phyloP scores from a whole-genome alignment of 306 rosid genomes.

The Cyclanthera cordifolia region DNA sequence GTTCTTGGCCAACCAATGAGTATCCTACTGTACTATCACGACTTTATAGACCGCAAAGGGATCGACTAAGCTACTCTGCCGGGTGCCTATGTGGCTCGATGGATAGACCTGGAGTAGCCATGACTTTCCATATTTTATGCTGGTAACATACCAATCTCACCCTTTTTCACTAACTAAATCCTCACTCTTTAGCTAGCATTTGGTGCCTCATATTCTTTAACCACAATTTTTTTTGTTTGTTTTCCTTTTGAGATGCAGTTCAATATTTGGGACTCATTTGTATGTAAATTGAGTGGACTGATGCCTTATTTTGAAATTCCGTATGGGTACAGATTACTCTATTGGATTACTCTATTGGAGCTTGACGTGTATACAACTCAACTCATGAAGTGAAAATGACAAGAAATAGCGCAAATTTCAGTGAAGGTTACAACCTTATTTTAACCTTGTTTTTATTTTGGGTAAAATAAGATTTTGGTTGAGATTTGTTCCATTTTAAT shows the following conservation, averaged over 20 bases:
- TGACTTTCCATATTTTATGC: not conserved
- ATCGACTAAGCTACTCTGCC: not conserved
- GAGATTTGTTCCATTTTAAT: too few relatives aligned
- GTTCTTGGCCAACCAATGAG: slow-evolving; percentile 96
- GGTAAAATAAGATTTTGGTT: too few relatives aligned
- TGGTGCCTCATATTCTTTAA: not conserved
- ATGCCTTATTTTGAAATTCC: not conserved
- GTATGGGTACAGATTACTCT: not conserved
- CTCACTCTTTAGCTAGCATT: not conserved
- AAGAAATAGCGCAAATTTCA: too few relatives aligned
- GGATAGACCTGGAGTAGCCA: not conserved
- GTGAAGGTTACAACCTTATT: not conserved
- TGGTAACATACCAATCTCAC: not conserved
- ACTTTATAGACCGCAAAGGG: slow-evolving; percentile 63
- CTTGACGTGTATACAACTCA: too few relatives aligned
- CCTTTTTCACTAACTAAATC: slow-evolving; percentile 4
- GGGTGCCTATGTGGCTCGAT: not conserved
- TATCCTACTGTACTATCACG: slow-evolving; percentile 80
- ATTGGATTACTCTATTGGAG: too few relatives aligned
- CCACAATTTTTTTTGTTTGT: not conserved
- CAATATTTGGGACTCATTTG: not conserved
- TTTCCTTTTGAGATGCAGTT: not conserved
- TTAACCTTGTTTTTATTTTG: not conserved
- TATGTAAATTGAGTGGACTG: not conserved
- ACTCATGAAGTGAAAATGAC: too few relatives aligned